Percentiles rank a stretch among this genome's conserved stretches.
Evolutionary conservation across 805 yeast genomes (phyloP).

Genomic region (Candida palmyrensis): DNA sequence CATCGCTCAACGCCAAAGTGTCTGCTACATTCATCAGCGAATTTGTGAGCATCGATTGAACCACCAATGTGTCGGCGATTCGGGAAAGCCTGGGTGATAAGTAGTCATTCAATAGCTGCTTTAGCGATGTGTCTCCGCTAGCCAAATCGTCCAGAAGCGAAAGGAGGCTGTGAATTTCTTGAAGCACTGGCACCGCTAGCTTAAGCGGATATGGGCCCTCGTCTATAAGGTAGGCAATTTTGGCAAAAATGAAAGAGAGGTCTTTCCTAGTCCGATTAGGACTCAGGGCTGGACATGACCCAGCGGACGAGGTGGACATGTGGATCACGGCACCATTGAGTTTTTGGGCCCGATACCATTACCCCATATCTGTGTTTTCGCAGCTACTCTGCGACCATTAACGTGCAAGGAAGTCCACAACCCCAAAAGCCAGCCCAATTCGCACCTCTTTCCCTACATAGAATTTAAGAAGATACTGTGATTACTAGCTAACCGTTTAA

Average conservation of each 20-base stretch:
- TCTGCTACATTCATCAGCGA: too few species aligned
- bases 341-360: neutral
- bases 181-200: too few species aligned
- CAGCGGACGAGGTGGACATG: too few species aligned
- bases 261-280: neutral
- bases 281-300: too few species aligned
- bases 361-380: neutral
- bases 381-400: too few species aligned
- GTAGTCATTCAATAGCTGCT: neutral
- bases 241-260: conserved; percentile 3
- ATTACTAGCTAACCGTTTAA: conserved; percentile 41
- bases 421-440: neutral
- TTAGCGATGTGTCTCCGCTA: neutral
- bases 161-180: too few species aligned
- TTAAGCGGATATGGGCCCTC: conserved; percentile 7
- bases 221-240: conserved; percentile 3
- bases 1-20: too few species aligned
- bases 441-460: too few species aligned
- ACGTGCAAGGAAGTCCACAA: too few species aligned
- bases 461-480: conserved; percentile 1
- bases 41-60: too few species aligned
- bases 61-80: neutral
- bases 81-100: neutral
- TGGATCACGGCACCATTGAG: too few species aligned
- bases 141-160: too few species aligned